phyloP scores from a whole-genome alignment of 768 basidiomycete genomes.

The Boletellus sp. region DNA sequence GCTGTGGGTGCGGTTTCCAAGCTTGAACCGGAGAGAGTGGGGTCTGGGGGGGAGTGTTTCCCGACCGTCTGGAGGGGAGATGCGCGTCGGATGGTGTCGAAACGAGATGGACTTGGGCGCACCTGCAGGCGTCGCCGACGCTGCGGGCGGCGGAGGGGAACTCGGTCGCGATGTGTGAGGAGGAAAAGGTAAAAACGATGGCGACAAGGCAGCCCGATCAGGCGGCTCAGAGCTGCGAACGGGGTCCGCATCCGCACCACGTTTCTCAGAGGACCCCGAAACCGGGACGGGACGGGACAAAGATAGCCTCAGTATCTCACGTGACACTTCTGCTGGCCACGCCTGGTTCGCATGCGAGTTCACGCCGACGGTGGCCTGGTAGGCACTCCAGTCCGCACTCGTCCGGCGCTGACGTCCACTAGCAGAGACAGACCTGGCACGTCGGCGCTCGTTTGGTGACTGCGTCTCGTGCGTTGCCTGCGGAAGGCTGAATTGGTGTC shows the following conservation, averaged over 20 bases:
- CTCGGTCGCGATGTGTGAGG: conserved; percentile 25
- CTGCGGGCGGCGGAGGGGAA: conserved; percentile 14
- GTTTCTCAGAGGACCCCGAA: conserved; percentile 30
- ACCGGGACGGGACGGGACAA: conserved; percentile 22
- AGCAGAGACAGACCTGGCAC: conserved; percentile 32
- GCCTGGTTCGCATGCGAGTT: conserved; percentile 32
- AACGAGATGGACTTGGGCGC: background rate
- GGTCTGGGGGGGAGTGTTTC: conserved; percentile 10
- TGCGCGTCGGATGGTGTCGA: background rate
- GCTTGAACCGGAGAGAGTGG: conserved; percentile 23
- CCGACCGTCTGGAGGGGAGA: conserved; percentile 13
- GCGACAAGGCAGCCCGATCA: conserved; percentile 15
- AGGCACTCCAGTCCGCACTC: conserved; percentile 57
- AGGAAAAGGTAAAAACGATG: conserved; percentile 32
- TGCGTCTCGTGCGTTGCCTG: conserved; percentile 12
- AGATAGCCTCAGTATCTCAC: conserved; percentile 50
- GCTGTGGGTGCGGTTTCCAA: conserved; percentile 14
- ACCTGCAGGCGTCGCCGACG: conserved; percentile 29
- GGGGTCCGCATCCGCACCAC: conserved; percentile 19
- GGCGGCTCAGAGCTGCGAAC: conserved; percentile 1
- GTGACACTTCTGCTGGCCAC: conserved; percentile 60
- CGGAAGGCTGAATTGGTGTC: conserved; percentile 28
- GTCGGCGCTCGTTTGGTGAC: conserved; percentile 11
- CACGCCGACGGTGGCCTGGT: conserved; percentile 40
- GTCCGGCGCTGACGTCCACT: conserved; percentile 40